Conservation (phyloP, 441 rosid species). For the Brassica hybrid region DNA sequence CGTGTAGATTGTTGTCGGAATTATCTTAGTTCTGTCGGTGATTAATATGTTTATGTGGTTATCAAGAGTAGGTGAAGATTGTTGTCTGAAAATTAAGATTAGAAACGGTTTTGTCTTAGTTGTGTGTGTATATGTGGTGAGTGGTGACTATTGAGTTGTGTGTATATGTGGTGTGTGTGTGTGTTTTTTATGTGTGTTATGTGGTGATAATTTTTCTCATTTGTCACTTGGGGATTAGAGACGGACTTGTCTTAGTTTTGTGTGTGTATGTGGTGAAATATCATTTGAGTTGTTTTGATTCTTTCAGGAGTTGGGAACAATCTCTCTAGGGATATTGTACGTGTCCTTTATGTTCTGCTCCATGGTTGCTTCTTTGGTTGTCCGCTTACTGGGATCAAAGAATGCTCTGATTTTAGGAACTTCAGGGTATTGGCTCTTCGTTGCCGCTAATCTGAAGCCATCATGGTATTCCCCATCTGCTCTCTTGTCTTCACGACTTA, state of each 20-base stretch:
- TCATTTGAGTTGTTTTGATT: background rate
- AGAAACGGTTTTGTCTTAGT: background rate
- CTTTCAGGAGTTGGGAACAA: conserved; percentile 80
- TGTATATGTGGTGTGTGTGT: too few species aligned
- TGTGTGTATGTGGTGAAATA: too few species aligned
- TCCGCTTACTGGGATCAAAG: conserved; percentile 81
- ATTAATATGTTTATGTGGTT: background rate
- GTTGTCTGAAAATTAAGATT: background rate
- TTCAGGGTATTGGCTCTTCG: conserved; percentile 87
- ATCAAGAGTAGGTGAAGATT: background rate
- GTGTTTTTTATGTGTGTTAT: too few species aligned
- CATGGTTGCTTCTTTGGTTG: conserved; percentile 76
- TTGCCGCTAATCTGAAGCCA: conserved; percentile 87
- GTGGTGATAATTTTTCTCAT: too few species aligned
- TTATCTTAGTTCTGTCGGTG: background rate
- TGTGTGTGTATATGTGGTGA: too few species aligned
- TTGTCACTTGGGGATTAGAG: too few species aligned
- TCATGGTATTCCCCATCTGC: conserved; percentile 57
- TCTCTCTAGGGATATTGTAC: conserved; percentile 86
- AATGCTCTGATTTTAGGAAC: conserved; percentile 85
- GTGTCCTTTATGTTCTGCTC: conserved; percentile 89
- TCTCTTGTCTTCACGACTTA: background rate
- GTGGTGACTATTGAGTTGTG: too few species aligned
- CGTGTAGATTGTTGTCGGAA: background rate
- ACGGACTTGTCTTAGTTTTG: background rate